Evolutionary conservation across 176 grass and related monocot species (phyloP).

Genomic region (Hordeum marinum): DNA sequence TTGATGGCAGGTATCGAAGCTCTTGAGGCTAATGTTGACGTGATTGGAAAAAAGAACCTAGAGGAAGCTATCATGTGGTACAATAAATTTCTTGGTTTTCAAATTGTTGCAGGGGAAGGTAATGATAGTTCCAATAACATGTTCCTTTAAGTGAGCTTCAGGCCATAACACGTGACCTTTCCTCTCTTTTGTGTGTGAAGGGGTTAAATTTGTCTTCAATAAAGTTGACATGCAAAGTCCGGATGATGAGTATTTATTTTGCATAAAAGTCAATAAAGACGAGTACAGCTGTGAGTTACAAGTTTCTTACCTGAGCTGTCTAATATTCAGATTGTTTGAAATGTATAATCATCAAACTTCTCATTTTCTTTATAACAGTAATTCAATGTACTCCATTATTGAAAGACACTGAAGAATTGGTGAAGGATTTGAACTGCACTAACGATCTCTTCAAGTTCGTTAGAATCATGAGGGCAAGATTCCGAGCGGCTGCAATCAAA

Average conservation of each 20-base stretch:
- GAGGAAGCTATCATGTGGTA: slow-evolving; percentile 76
- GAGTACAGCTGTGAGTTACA: slow-evolving; percentile 68
- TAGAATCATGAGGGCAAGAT: slow-evolving; percentile 75
- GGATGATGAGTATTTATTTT: slow-evolving; percentile 70
- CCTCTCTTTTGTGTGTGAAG: slow-evolving; percentile 23
- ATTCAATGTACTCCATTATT: slow-evolving; percentile 54
- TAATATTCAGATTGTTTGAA: slow-evolving; percentile 2
- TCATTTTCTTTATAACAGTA: slow-evolving; percentile 43
- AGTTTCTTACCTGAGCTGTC: neutral
- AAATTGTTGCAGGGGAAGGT: slow-evolving; percentile 76
- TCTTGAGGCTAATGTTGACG: slow-evolving; percentile 47
- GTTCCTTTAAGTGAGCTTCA: neutral
- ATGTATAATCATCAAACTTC: neutral
- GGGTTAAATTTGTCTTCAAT: slow-evolving; percentile 78
- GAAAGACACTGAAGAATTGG: slow-evolving; percentile 53
- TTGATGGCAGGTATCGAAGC: slow-evolving; percentile 43
- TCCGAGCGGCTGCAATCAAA: slow-evolving; percentile 36
- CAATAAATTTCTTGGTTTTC: slow-evolving; percentile 69
- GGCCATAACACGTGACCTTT: slow-evolving; percentile 13
- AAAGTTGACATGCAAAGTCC: slow-evolving; percentile 58
- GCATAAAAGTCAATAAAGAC: slow-evolving; percentile 56
- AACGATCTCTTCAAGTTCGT: slow-evolving; percentile 86
- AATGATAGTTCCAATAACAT: neutral
- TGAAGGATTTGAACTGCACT: slow-evolving; percentile 65
- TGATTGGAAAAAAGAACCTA: slow-evolving; percentile 32